These are phyloP conservation scores for Penicillium freii DNA, from an alignment of 2,329 filamentous ascomycete species.

Conservation along the genomic window DNA sequence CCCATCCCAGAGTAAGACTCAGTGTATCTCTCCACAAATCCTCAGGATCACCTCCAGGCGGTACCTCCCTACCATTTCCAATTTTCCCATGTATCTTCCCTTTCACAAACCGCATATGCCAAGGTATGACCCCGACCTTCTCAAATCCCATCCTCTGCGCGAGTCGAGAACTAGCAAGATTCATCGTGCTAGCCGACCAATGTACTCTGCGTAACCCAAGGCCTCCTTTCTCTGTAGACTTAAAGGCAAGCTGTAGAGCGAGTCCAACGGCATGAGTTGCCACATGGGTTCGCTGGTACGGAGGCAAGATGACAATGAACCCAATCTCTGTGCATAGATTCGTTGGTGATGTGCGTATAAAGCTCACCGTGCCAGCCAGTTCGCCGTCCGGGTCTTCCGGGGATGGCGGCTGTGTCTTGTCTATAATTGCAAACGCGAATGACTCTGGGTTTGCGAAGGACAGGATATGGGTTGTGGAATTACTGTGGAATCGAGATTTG, in stretches of 20 bases:
- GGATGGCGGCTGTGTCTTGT: conserved; percentile 17
- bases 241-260: conserved; percentile 11
- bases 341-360: conserved; percentile 10
- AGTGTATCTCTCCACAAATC: conserved; percentile 23
- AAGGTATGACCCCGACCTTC: conserved; percentile 12
- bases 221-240: conserved; percentile 2
- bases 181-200: conserved; percentile 18
- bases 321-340: conserved; percentile 19
- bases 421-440: conserved; percentile 21
- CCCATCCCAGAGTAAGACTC: conserved; percentile 15
- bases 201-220: conserved; percentile 16
- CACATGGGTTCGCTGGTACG: conserved; percentile 20
- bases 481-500: conserved; percentile 9
- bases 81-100: conserved; percentile 14
- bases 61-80: conserved; percentile 15
- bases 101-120: conserved; percentile 20
- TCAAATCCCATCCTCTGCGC: conserved; percentile 23
- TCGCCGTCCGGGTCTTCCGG: conserved; percentile 18
- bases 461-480: conserved; percentile 7
- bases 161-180: conserved; percentile 15
- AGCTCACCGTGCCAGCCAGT: conserved; percentile 18
- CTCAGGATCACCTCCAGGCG: conserved; percentile 13
- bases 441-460: conserved; percentile 19
- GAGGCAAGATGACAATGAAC: conserved; percentile 20
- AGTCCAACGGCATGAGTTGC: conserved; percentile 17